These are phyloP conservation scores for Cytospora leucostoma DNA, from an alignment of 2,329 filamentous ascomycete genomes.

Conservation along the genomic window DNA sequence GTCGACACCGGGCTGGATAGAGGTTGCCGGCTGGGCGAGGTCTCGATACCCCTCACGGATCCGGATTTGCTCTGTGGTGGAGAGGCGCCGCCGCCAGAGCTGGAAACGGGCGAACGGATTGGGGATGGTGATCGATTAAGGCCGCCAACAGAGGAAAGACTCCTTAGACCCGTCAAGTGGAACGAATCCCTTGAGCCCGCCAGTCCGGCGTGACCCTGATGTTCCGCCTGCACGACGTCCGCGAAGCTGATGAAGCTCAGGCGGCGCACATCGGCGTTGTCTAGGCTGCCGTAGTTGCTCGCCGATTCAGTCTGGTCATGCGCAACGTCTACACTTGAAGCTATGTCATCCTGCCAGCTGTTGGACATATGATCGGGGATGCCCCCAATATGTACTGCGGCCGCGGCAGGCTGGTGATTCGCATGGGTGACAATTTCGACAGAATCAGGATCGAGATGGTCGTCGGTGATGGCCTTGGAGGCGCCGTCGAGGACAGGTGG, in stretches of 20 bases:
- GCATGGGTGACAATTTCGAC: constrained; percentile 92
- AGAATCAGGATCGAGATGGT: constrained; percentile 78
- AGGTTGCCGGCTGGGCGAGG: constrained; percentile 58
- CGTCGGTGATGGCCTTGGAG: constrained; percentile 87
- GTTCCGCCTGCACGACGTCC: constrained; percentile 87
- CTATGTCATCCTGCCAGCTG: constrained; percentile 29
- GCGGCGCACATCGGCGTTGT: constrained; percentile 73
- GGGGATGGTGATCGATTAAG: constrained; percentile 72
- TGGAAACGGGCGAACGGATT: constrained; percentile 75
- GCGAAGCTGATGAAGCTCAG: constrained; percentile 96
- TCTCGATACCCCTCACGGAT: constrained; percentile 74
- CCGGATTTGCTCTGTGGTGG: constrained; percentile 76
- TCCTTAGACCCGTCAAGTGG: constrained; percentile 67
- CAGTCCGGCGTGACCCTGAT: constrained; percentile 61
- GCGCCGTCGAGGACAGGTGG: constrained; percentile 89
- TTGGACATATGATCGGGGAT: constrained; percentile 39
- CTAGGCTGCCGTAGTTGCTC: constrained; percentile 78
- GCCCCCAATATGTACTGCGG: constrained; percentile 59
- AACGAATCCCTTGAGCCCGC: constrained; percentile 67
- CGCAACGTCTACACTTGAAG: constrained; percentile 42
- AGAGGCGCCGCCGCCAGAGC: constrained; percentile 58
- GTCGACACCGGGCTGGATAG: constrained; percentile 65
- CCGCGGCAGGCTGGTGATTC: constrained; percentile 76
- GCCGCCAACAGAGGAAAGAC: constrained; percentile 50
- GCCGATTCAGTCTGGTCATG: constrained; percentile 45